These are phyloP conservation scores for Xerocomellus chrysenteron DNA, from an alignment of 768 basidiomycete genomes.

Conservation along the genomic window DNA sequence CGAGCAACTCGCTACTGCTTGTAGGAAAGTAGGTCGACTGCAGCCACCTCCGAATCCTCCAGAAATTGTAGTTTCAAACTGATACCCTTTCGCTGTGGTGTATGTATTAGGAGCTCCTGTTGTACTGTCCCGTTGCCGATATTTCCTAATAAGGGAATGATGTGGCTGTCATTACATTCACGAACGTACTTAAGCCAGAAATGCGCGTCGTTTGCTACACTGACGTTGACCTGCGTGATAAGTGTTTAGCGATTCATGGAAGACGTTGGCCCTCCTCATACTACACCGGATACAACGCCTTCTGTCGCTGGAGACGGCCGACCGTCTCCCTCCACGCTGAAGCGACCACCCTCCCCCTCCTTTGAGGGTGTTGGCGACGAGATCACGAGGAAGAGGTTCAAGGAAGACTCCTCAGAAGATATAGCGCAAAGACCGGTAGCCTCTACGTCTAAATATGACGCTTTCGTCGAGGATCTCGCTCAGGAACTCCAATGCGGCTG, in stretches of 20 bases:
- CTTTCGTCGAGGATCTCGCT: constrained; percentile 59
- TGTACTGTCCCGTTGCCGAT: constrained; percentile 8
- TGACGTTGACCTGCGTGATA: constrained; percentile 20
- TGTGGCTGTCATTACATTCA: constrained; percentile 23
- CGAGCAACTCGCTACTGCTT: constrained; percentile 46
- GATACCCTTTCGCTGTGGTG: neutral
- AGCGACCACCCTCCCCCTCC: constrained; percentile 62
- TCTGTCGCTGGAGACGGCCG: constrained; percentile 12
- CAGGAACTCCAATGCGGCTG: constrained; percentile 85
- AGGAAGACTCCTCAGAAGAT: constrained; percentile 40
- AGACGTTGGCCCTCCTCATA: neutral
- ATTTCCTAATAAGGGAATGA: constrained; percentile 24
- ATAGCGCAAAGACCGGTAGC: constrained; percentile 8
- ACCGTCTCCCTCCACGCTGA: constrained; percentile 35
- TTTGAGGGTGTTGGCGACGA: constrained; percentile 50
- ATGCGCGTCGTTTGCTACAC: constrained; percentile 14
- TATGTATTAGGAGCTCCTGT: neutral
- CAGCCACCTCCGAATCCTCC: constrained; percentile 38
- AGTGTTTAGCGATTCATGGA: constrained; percentile 20
- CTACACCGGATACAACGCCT: neutral
- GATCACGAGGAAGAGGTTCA: constrained; percentile 59
- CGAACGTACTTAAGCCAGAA: constrained; percentile 22
- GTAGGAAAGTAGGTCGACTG: constrained; percentile 45
- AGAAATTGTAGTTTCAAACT: constrained; percentile 1
- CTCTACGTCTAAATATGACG: constrained; percentile 22